Conservation (phyloP, 352 stramenopile species). For the Globisporangium okanoganense region DNA sequence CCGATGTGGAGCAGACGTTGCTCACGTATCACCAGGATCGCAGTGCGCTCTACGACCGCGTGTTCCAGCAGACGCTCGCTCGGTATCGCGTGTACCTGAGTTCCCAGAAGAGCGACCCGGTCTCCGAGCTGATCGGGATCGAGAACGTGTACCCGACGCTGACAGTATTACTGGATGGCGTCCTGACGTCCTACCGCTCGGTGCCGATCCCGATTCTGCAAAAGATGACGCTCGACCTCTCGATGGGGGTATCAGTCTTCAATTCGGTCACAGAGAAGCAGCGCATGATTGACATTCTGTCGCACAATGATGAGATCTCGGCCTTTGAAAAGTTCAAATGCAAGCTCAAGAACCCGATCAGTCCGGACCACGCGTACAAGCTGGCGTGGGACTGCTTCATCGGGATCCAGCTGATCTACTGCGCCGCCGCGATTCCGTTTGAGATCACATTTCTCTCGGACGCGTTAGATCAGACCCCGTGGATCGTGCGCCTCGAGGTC, state of each 20-base stretch:
- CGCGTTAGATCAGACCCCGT: conserved; percentile 1
- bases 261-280: conserved; percentile 69
- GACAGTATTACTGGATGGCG: conserved; percentile 58
- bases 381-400: conserved; percentile 51
- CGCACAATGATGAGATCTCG: conserved; percentile 25
- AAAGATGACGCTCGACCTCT: conserved; percentile 62
- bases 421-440: conserved; percentile 52
- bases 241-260: conserved; percentile 75
- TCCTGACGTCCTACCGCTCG: conserved; percentile 53
- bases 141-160: conserved; percentile 71
- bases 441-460: conserved; percentile 56
- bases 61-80: conserved; percentile 66
- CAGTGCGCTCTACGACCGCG: conserved; percentile 56
- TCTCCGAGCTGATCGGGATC: conserved; percentile 47
- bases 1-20: conserved; percentile 60
- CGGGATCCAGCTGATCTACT: conserved; percentile 42
- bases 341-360: conserved; percentile 34
- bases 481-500: conserved; percentile 33
- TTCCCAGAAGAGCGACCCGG: conserved; percentile 49
- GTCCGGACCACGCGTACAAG: conserved; percentile 44
- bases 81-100: conserved; percentile 61
- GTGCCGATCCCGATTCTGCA: conserved; percentile 57
- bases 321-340: conserved; percentile 24
- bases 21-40: conserved; percentile 57
- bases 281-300: conserved; percentile 59